Evolutionary conservation across 2,329 filamentous ascomycete genomes (phyloP).

Genomic region (Arthrobotrys sphaeroides): DNA sequence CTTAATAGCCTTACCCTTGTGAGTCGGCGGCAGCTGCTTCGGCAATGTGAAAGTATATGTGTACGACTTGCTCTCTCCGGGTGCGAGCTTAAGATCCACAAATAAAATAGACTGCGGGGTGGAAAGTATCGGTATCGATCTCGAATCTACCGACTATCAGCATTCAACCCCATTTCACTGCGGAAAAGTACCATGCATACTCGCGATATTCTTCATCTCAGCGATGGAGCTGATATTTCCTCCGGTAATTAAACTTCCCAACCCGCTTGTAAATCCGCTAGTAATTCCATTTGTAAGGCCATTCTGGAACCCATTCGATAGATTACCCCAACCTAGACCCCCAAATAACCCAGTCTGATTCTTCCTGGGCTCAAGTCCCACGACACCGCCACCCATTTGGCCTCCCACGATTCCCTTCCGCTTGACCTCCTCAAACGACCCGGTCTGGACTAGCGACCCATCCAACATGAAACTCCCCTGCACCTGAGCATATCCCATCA

Average conservation of each 20-base stretch:
- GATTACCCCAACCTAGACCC: slow-evolving; percentile 82
- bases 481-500: slow-evolving; percentile 98
- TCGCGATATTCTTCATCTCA: slow-evolving; percentile 89
- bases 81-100: slow-evolving; percentile 85
- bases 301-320: slow-evolving; percentile 43
- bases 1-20: slow-evolving; percentile 92
- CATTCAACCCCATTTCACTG: background rate
- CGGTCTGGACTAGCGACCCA: slow-evolving; percentile 86
- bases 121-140: slow-evolving; percentile 87
- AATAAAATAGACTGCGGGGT: slow-evolving; percentile 96
- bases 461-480: slow-evolving; percentile 92
- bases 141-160: slow-evolving; percentile 65
- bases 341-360: slow-evolving; percentile 81
- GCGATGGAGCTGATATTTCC: slow-evolving; percentile 91
- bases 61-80: slow-evolving; percentile 87
- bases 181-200: slow-evolving; percentile 59
- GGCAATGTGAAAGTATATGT: slow-evolving; percentile 88
- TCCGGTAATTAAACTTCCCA: slow-evolving; percentile 85
- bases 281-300: slow-evolving; percentile 63
- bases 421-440: slow-evolving; percentile 94
- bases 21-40: slow-evolving; percentile 85
- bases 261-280: slow-evolving; percentile 75
- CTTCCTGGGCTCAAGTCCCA: slow-evolving; percentile 79
- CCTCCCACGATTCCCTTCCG: slow-evolving; percentile 88
- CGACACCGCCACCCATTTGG: slow-evolving; percentile 82